Evolutionary conservation across 345 rosid species (phyloP).

Genomic region (Citrus unshiu): DNA sequence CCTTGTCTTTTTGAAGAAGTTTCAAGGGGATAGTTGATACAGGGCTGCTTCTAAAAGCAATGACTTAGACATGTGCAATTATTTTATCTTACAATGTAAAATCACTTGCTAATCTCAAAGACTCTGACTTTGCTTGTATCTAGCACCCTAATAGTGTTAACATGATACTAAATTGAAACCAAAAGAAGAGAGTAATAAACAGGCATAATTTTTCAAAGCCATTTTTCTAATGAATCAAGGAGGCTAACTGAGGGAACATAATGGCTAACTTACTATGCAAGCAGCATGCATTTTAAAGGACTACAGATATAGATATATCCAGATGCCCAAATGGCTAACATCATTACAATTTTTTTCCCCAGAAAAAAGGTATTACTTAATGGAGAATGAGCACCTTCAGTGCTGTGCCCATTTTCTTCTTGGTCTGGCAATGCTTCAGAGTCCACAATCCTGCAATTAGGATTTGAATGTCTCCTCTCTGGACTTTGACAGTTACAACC

Average conservation of each 20-base stretch:
- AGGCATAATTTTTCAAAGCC: neutral
- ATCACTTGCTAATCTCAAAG: neutral
- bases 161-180: neutral
- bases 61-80: neutral
- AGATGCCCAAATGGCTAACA: neutral
- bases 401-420: constrained; percentile 22
- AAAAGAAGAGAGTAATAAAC: neutral
- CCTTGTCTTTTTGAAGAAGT: neutral
- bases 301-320: neutral
- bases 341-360: neutral
- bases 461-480: constrained; percentile 50
- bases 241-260: neutral
- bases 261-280: neutral
- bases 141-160: neutral
- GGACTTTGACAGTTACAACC: constrained; percentile 61
- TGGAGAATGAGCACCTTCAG: constrained; percentile 46
- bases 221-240: neutral
- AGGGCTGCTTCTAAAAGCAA: neutral
- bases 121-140: neutral
- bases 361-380: constrained; percentile 8
- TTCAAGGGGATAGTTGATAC: neutral
- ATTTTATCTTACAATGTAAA: neutral
- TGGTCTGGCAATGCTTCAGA: constrained; percentile 23
- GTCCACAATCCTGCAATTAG: constrained; percentile 13
- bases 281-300: neutral